Evolutionary conservation across 805 yeast species (phyloP), one percentile per base, ranked within the genome.

Genomic region (Metschnikowia anglica): DNA sequence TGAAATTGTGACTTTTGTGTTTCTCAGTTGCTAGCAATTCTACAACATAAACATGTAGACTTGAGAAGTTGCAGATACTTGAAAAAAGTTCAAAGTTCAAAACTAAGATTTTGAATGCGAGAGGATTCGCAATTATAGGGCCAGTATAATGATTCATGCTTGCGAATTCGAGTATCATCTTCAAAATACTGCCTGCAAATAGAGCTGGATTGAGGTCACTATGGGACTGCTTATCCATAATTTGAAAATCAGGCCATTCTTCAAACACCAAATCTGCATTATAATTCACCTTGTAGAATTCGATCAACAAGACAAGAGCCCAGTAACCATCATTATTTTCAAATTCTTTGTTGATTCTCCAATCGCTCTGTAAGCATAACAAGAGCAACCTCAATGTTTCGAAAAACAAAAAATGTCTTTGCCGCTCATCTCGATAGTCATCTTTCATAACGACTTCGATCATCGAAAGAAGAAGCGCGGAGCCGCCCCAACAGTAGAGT

Each of bases 61-160:
- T 75, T 36, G 77, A 66, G 39, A 81, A 68, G 29, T 77, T 80
- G 42, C 69, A 68, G 3, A 54, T 41, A 79, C 87, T 83, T 16
- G 79, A 65, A 41, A 80, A 84, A 47, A 84, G 72, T 47, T 87
- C 89, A 15, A 81, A 69, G 28, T 85, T 69, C 33, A 88, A 58
- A 1, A 68, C 44, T 15, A 70, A 47, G 31, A 70, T 61, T 26
- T 77, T 71, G 55, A 83, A 88, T 0, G 83, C 84, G 2, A 62
- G 46, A 0, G 76, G 70, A 50, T 85, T 81, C 6, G 67, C 63
- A 1, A 88, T 66, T 2, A 82, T 18, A 16, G 18, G 27, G 21
- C 36, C 41, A 3, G 37, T 8, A 13, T 27, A 12, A 9, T 18
- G 21, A 16, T 19, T 21, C 2, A 39, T 28, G 12, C 21, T 30